phyloP scores from a whole-genome alignment of 495 filamentous ascomycete species.

The Podospora bellae-mahoneyi region DNA sequence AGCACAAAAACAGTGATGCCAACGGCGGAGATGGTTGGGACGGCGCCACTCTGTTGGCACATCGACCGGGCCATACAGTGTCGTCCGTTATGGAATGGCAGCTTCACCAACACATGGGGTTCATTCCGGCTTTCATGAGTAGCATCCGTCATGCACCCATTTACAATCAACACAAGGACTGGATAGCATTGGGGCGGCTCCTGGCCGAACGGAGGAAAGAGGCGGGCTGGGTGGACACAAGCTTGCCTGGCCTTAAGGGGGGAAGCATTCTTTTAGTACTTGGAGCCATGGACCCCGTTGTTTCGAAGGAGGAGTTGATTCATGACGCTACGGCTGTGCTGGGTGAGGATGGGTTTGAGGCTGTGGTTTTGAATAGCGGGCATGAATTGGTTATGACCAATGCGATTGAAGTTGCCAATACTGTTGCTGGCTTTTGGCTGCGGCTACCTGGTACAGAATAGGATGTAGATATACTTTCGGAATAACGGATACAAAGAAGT shows the following conservation, averaged over 20 bases:
- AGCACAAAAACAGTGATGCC: conserved; percentile 32
- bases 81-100: conserved; percentile 54
- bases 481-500: neutral
- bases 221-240: conserved; percentile 12
- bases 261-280: conserved; percentile 52
- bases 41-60: conserved; percentile 40
- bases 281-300: conserved; percentile 52
- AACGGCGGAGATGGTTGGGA: conserved; percentile 40
- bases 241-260: conserved; percentile 38
- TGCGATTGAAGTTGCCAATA: conserved; percentile 36
- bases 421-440: conserved; percentile 43
- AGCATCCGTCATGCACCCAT: conserved; percentile 53
- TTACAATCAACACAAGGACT: conserved; percentile 54
- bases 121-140: conserved; percentile 53
- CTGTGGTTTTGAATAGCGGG: conserved; percentile 44
- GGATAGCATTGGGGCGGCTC: conserved; percentile 53
- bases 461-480: neutral
- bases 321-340: conserved; percentile 45
- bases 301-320: conserved; percentile 50
- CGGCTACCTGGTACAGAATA: neutral
- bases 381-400: conserved; percentile 51
- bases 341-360: conserved; percentile 45
- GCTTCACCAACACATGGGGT: conserved; percentile 52
- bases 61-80: conserved; percentile 38
- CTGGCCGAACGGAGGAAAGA: conserved; percentile 42